phyloP scores from a whole-genome alignment of 1,139 yeast species.

The Debaryomyces fabryi region DNA sequence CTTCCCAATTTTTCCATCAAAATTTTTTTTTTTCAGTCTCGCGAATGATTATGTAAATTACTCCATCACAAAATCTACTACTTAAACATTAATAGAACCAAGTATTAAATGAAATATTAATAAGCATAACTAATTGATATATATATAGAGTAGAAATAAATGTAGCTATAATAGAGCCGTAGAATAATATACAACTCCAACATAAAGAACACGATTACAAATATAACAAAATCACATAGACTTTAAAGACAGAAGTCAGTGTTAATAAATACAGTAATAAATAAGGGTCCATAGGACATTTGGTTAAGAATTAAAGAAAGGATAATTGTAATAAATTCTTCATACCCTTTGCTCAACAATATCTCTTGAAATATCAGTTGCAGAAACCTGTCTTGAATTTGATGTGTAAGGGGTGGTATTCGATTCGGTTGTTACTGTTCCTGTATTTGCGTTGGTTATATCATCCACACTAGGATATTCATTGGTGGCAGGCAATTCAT shows the following conservation, averaged over 20 bases:
- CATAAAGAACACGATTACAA: background rate
- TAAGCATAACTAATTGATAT: background rate
- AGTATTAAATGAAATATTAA: background rate
- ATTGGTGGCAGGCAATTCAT: background rate
- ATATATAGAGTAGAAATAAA: background rate
- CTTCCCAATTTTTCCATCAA: slow-evolving; percentile 8
- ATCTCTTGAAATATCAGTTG: slow-evolving; percentile 19
- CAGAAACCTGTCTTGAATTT: slow-evolving; percentile 1
- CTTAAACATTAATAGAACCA: background rate
- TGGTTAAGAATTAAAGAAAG: background rate
- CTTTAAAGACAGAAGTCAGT: background rate
- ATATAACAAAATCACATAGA: background rate
- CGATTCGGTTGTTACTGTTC: background rate
- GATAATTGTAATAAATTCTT: background rate
- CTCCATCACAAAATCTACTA: background rate
- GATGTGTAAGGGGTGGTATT: background rate
- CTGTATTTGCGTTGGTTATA: background rate
- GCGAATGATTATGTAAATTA: slow-evolving; percentile 6
- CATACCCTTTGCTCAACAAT: slow-evolving; percentile 34
- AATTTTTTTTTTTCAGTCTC: slow-evolving; percentile 11
- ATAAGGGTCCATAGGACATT: background rate
- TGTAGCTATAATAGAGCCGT: background rate
- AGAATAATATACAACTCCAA: background rate
- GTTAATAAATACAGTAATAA: background rate
- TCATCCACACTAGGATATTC: background rate